Conservation (phyloP, 371 early-diverging fungal genomes). For the Mortierella sp. region DNA sequence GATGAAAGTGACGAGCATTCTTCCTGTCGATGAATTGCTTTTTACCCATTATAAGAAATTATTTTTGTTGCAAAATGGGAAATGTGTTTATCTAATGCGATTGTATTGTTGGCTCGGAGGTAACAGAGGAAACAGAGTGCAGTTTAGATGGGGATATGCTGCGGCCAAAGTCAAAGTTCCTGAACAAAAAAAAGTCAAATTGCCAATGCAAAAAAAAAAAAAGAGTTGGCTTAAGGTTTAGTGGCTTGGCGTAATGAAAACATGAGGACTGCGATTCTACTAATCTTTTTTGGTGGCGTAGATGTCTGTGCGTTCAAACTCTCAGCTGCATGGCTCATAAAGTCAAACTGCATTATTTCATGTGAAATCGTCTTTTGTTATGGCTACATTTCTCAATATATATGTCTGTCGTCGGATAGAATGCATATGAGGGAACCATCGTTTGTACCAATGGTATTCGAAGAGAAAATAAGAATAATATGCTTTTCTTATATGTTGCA, state of each 20-base stretch:
- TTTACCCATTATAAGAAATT: conserved; percentile 68
- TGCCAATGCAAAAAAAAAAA: conserved; percentile 1
- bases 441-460: too few species aligned
- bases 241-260: conserved; percentile 3
- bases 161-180: conserved; percentile 5
- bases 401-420: too few species aligned
- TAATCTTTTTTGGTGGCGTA: background rate
- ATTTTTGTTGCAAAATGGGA: background rate
- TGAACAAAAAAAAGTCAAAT: background rate
- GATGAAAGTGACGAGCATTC: conserved; percentile 85
- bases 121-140: background rate
- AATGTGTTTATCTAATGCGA: background rate
- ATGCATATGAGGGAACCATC: too few species aligned
- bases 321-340: too few species aligned
- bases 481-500: too few species aligned
- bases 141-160: background rate
- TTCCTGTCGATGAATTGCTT: conserved; percentile 92
- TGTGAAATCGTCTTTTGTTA: too few species aligned
- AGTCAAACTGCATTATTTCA: too few species aligned
- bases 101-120: background rate
- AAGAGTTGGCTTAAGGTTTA: background rate
- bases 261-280: background rate
- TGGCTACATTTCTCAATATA: too few species aligned
- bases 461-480: too few species aligned
- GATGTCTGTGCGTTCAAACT: conserved; percentile 6